Percentiles rank a stretch among this genome's conserved stretches.
These are phyloP conservation scores for Trichoderma brevicompactum DNA, from an alignment of 2,329 filamentous ascomycete species.

Conservation along the genomic window DNA sequence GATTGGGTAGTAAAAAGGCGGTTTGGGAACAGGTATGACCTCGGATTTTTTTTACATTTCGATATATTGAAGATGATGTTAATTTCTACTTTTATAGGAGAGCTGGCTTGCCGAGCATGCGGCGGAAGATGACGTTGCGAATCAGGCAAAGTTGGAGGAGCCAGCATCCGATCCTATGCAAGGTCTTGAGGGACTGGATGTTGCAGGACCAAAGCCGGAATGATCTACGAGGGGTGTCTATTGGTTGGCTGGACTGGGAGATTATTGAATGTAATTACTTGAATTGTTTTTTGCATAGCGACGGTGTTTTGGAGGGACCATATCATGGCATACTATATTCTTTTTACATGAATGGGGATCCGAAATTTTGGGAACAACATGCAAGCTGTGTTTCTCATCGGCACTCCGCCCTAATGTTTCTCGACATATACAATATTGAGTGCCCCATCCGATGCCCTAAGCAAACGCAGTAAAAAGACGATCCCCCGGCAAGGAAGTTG, in stretches of 20 bases:
- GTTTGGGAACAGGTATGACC: slow-evolving; percentile 89
- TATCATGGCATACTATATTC: slow-evolving; percentile 27
- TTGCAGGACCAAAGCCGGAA: slow-evolving; percentile 85
- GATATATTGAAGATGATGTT: not conserved
- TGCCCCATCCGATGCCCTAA: slow-evolving; percentile 19
- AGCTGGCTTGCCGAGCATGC: slow-evolving; percentile 90
- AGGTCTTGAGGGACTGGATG: slow-evolving; percentile 87
- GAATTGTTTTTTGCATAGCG: slow-evolving; percentile 47
- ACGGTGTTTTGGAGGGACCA: slow-evolving; percentile 47
- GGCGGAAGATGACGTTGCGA: slow-evolving; percentile 71
- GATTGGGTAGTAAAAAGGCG: slow-evolving; percentile 88
- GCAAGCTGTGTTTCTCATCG: slow-evolving; percentile 30
- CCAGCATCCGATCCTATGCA: slow-evolving; percentile 87
- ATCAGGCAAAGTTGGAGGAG: slow-evolving; percentile 46
- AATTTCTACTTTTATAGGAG: slow-evolving; percentile 63
- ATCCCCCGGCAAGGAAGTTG: slow-evolving; percentile 12
- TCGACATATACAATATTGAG: slow-evolving; percentile 32
- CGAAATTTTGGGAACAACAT: slow-evolving; percentile 17
- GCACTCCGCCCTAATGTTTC: slow-evolving; percentile 28
- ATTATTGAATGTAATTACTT: slow-evolving; percentile 28
- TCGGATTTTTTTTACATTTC: not conserved
- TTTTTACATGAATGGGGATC: slow-evolving; percentile 22
- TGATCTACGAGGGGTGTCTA: slow-evolving; percentile 46
- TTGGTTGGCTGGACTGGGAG: not conserved
- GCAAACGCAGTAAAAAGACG: slow-evolving; percentile 28